Base-by-base conservation (phyloP, 371 early-diverging fungal species). In the Mortierella sp. region DNA sequence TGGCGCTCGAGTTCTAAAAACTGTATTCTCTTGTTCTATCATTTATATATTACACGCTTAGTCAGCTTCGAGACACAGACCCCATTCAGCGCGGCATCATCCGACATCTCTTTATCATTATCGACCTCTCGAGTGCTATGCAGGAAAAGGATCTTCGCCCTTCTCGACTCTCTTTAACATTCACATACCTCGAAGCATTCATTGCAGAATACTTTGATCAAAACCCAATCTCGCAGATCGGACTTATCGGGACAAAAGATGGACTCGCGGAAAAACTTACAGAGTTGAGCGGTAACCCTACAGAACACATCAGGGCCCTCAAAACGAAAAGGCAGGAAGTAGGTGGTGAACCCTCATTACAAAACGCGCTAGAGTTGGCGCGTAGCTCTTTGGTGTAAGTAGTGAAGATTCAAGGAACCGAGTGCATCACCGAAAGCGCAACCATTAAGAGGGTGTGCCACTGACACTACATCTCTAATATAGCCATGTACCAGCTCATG, bases 11-110 rank as follows among this genome's bases (percentile, higher is more conserved):
- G 33, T 36, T 36, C 62, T 61, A 76, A 77, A 28, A 69, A 57
- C 15, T 57, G 43, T 59, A 38, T 15, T 47, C 22, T 43, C 11
- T 53, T 57, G 43, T 40, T 40, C 1, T 45, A 8, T 63, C 45
- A 15, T 41, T 21, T 61, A 59, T 3, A 16, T n/a, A 50, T 8
- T 50, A n/a, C 50, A 50, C 62, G 22, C 32, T 28, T 76, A 92
- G 92, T 70, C 86, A 90, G 3, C 76, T 92, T 3, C 89, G 94
- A 40, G 94, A 95, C 74, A 94, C 95, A 1, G 89, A 86, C n/a
- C 90, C 91, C 9, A 90, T 97, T 55, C 98, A 95, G 66, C 92
- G 98, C 59, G 98, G 98, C 10, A 96, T 98, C 61, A 95, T 98
- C 75, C 92, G 98, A 24, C 95, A 96, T 72, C 70, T 96, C n/a